Evolutionary conservation across 2,329 filamentous ascomycete species (phyloP).

Genomic region (Ophiobolus disseminans): DNA sequence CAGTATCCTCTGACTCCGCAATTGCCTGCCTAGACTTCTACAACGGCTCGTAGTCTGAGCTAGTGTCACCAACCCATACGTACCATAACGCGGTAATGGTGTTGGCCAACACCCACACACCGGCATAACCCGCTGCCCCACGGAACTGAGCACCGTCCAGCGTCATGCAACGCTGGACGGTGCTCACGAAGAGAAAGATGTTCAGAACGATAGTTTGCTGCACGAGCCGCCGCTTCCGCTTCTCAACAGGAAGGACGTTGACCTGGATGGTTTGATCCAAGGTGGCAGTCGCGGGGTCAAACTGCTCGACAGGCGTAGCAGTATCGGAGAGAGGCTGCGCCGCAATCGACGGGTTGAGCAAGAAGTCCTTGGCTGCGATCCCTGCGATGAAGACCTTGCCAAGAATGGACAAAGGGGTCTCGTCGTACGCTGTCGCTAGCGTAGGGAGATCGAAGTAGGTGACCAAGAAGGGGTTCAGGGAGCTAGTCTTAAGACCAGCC

Average conservation of each 20-base stretch:
- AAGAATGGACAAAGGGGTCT: conserved; percentile 58
- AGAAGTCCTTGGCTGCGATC: conserved; percentile 73
- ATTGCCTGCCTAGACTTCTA: conserved; percentile 1
- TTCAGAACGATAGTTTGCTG: conserved; percentile 61
- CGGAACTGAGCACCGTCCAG: conserved; percentile 72
- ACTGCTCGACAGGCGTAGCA: conserved; percentile 59
- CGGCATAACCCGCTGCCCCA: conserved; percentile 76
- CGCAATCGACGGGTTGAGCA: conserved; percentile 74
- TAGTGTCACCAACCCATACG: conserved; percentile 58
- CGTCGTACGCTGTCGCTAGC: conserved; percentile 70
- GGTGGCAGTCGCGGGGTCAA: conserved; percentile 70
- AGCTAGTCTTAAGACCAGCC: conserved; percentile 69
- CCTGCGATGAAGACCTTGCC: conserved; percentile 72
- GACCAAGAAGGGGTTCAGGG: conserved; percentile 73
- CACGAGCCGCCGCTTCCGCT: conserved; percentile 67
- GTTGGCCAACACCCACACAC: conserved; percentile 74
- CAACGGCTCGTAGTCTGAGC: conserved; percentile 31
- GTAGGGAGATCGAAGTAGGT: conserved; percentile 76
- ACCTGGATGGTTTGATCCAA: conserved; percentile 73
- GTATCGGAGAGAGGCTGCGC: conserved; percentile 59
- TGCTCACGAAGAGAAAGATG: conserved; percentile 57
- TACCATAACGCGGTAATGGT: conserved; percentile 65
- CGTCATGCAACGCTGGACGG: conserved; percentile 70
- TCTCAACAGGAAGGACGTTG: conserved; percentile 76
- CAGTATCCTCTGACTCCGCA: neutral